Percentiles rank a stretch among this genome's conserved stretches.
Evolutionary conservation across 1,284 basidiomycete species (phyloP).

Genomic region (Baeospora myosura): DNA sequence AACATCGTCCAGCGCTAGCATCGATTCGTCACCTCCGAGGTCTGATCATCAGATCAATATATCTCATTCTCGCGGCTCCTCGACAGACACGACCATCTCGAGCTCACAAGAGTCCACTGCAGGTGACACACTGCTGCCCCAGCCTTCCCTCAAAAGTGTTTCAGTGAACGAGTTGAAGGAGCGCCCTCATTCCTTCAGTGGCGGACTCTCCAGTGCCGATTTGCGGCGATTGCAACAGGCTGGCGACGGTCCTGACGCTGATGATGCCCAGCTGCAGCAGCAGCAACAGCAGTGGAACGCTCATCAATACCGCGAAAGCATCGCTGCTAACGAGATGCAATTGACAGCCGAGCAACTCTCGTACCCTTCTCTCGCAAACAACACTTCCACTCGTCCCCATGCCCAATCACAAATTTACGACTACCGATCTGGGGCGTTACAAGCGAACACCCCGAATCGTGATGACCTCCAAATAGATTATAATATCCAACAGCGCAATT

Average conservation of each 20-base stretch:
- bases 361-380: conserved; percentile 58
- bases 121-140: conserved; percentile 49
- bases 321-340: conserved; percentile 22
- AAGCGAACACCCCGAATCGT: conserved; percentile 28
- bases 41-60: conserved; percentile 55
- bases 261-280: conserved; percentile 30
- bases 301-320: conserved; percentile 38
- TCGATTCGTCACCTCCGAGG: conserved; percentile 63
- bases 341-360: conserved; percentile 59
- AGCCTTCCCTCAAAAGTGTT: conserved; percentile 45
- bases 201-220: conserved; percentile 63
- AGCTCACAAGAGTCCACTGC: conserved; percentile 49
- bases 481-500: conserved; percentile 47
- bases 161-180: conserved; percentile 54
- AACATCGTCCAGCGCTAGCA: conserved; percentile 60
- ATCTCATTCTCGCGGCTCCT: conserved; percentile 71
- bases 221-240: conserved; percentile 66
- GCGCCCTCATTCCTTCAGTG: conserved; percentile 72
- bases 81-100: conserved; percentile 60
- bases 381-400: conserved; percentile 36
- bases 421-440: conserved; percentile 30
- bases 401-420: conserved; percentile 40
- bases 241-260: conserved; percentile 37
- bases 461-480: conserved; percentile 57
- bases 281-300: conserved; percentile 37